These are phyloP conservation scores for Akanthomyces lecanii DNA, from an alignment of 2,329 filamentous ascomycete species.

Conservation along the genomic window DNA sequence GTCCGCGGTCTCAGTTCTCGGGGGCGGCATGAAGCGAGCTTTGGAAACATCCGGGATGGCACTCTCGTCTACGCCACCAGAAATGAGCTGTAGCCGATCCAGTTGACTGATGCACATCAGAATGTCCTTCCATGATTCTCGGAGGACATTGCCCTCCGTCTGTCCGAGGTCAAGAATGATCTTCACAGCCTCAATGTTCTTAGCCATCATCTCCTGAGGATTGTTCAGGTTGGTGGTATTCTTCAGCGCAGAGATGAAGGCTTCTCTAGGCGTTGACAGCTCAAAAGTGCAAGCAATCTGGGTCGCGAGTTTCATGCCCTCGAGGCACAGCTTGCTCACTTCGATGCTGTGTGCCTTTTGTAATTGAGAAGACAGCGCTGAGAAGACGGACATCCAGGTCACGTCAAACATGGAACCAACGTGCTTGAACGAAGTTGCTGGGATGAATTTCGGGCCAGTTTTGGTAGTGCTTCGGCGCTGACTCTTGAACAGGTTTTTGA, in stretches of 20 bases:
- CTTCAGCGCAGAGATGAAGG: constrained; percentile 88
- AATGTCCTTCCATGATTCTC: constrained; percentile 91
- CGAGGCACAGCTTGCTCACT: constrained; percentile 86
- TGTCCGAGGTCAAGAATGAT: constrained; percentile 87
- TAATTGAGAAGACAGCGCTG: constrained; percentile 85
- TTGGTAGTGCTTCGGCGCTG: constrained; percentile 77
- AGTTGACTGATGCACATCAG: constrained; percentile 94
- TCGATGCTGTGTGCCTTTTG: constrained; percentile 92
- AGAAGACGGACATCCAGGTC: constrained; percentile 99
- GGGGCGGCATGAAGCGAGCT: constrained; percentile 63
- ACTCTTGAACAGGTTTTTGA: constrained; percentile 86
- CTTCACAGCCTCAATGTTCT: constrained; percentile 93
- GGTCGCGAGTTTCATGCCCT: constrained; percentile 91
- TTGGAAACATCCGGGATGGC: constrained; percentile 88
- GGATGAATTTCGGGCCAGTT: constrained; percentile 71
- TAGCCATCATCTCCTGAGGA: constrained; percentile 87
- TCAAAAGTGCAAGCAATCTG: constrained; percentile 92
- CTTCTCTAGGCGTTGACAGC: constrained; percentile 85
- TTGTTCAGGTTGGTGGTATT: constrained; percentile 97
- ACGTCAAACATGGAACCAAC: constrained; percentile 98
- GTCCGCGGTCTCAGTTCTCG: constrained; percentile 49
- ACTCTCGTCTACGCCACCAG: constrained; percentile 88
- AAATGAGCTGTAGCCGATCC: constrained; percentile 90
- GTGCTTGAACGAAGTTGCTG: constrained; percentile 89
- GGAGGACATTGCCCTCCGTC: constrained; percentile 84